Base-by-base conservation (phyloP, 495 filamentous ascomycete species). In the Hypoxylon crocopeplum region DNA sequence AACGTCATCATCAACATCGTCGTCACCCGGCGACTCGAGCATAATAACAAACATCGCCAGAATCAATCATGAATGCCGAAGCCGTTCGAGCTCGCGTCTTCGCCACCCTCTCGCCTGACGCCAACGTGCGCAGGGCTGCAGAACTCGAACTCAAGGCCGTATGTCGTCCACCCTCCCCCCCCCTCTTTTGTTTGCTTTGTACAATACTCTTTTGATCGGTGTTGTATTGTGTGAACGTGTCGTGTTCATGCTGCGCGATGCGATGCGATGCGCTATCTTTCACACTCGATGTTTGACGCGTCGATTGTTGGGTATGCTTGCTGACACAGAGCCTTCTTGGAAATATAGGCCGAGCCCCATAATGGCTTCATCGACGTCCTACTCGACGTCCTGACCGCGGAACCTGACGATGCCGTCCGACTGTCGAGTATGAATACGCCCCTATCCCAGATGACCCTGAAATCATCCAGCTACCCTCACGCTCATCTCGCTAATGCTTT, bases 71-170 rank as follows among this genome's bases (percentile, higher is more conserved):
- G 94, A 92, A 97, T 82, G 89, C 88, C 72, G 82, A 85, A 73
- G 86, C 85, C 69, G 83, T 98, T 69, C 83, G 92, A 76, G 86
- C 86, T 80, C 90, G 92, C 74, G 91, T 98, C 73, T 83, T 88
- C 71, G 88, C 88, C 68, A 97, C 92, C 40, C 85, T 97, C 66
- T 87, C 91, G 65, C 72, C 89, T 59, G 90, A 98, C 80, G 86
- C 91, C 64, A 90, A 94, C 65, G 85, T 81, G 73, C 85, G 94
- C 69, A 85, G 86, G 64, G 86, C 90, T 72, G 94, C 92, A 54
- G 95, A 98, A 79, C 76, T 93, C 64, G 90, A 97, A 75, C 80
- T 98, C 63, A 96, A 93, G 88, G 86, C 89, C 84, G 94, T 97
- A 83, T 69, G 88, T 79, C 24, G 29, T 42, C 41, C 48, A 29